A percentile compares a stretch with the other conserved stretches of the same genome.
Conservation (phyloP, 306 rosid genomes). For the Vicia sativa region DNA sequence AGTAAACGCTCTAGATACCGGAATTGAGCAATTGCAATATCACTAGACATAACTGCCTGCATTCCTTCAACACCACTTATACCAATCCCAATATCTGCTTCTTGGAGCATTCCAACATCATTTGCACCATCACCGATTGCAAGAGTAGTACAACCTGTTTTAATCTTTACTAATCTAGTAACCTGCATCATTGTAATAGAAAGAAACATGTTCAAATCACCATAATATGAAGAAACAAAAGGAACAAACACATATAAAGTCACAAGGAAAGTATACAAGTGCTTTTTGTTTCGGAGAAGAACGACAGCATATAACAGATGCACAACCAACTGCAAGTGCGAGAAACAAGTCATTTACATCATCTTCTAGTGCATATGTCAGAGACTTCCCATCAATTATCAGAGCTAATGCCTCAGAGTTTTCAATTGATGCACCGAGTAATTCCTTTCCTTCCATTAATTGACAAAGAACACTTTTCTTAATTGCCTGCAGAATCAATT, state of each 20-base stretch:
- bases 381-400: conserved; percentile 89
- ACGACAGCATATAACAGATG: conserved; percentile 91
- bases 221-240: conserved; percentile 14
- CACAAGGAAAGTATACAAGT: conserved; percentile 48
- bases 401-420: conserved; percentile 72
- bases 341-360: conserved; percentile 78
- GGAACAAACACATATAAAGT: background rate
- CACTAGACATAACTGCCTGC: conserved; percentile 99
- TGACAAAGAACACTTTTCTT: conserved; percentile 69
- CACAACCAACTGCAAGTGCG: conserved; percentile 76
- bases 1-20: conserved; percentile 85
- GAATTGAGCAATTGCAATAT: conserved; percentile 89
- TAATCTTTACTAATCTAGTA: conserved; percentile 76
- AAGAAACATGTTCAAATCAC: conserved; percentile 6
- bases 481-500: conserved; percentile 48
- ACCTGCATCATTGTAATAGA: conserved; percentile 52
- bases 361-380: conserved; percentile 68
- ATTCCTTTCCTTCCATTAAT: conserved; percentile 60
- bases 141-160: conserved; percentile 73
- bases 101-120: conserved; percentile 99
- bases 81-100: conserved; percentile 95
- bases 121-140: conserved; percentile 99
- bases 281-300: conserved; percentile 97
- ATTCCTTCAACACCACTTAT: conserved; percentile 96
- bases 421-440: conserved; percentile 49